Conservation (phyloP, 163 green algal genomes). For the Prototheca wickerhamii region DNA sequence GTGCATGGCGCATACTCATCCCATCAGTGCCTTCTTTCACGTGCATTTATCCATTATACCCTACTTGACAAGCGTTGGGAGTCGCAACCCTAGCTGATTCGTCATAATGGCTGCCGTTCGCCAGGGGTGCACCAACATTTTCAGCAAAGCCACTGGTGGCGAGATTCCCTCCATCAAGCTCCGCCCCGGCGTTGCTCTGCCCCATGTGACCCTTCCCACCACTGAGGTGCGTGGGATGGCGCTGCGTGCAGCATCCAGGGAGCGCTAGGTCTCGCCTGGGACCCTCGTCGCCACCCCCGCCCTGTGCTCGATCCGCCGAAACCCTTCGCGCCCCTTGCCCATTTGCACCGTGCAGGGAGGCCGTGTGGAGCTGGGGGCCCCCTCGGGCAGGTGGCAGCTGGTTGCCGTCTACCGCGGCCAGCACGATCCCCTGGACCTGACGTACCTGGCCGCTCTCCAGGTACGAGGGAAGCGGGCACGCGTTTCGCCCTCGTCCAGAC, state of each 20-base stretch:
- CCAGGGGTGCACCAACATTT: slow-evolving; percentile 8
- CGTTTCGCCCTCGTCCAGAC: not conserved
- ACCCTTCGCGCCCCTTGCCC: no score
- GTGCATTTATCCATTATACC: not conserved
- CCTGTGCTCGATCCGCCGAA: not conserved
- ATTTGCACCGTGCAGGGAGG: slow-evolving; percentile 29
- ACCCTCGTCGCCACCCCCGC: not conserved
- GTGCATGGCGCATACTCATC: no score
- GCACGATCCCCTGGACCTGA: slow-evolving; percentile 45
- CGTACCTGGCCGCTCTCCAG: slow-evolving; percentile 34
- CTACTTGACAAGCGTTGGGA: not conserved
- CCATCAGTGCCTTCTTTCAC: no score
- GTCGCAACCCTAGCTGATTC: not conserved
- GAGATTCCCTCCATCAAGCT: slow-evolving; percentile 19
- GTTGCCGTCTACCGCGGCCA: slow-evolving; percentile 47
- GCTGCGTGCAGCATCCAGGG: not conserved
- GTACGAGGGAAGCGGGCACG: not conserved
- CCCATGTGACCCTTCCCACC: slow-evolving; percentile 35
- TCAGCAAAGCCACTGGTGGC: slow-evolving; percentile 6
- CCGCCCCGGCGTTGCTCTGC: slow-evolving; percentile 28
- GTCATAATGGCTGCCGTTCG: slow-evolving; percentile 1
- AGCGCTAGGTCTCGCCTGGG: no score
- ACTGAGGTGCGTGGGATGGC: slow-evolving; percentile 23
- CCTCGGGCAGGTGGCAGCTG: slow-evolving; percentile 48
- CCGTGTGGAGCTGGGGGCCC: slow-evolving; percentile 43